Base-by-base conservation (phyloP, 2,329 filamentous ascomycete species). In the Trichoderma koningiopsis region DNA sequence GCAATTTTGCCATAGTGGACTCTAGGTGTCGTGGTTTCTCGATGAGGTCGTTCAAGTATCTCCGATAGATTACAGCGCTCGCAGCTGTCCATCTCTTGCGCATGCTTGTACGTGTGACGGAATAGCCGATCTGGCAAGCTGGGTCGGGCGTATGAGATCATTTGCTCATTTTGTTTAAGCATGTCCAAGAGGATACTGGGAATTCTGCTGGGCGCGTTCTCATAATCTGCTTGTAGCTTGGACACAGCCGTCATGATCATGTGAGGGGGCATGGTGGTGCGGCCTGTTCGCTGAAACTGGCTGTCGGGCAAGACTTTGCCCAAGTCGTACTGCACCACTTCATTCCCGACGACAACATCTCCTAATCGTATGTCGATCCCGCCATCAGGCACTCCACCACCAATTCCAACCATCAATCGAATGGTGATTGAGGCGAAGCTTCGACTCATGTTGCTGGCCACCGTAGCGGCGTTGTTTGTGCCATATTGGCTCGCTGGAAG, bases 381-480 rank as follows among this genome's bases (percentile, higher is more conserved):
- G 74, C 72, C 68, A 74, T 72, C 27, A 73, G 52, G 4, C 68
- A 47, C 22, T 71, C 65, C 59, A 16, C 59, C 59, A 19, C 59
- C 59, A 7, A 62, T 62, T 33, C 59, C 59, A 52, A 62, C 59
- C 59, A 62, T 62, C 19, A 62, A 35, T 62, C 59, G 40, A 62
- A 31, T 47, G 2, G 68, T 40, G 14, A 74, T 70, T 4, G 77
- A 76, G 0, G 75, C 72, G 68, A 81, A 81, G 31, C 66, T 76
- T 22, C 69, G 62, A 24, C 74, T 49, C 75, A 82, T 78, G 47
- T 78, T 72, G 59, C 58, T 71, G 11, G 76, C 78, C 1, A 81
- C 76, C 0, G 55, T 67, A 8, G 77, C 72, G 7, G 79, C 79
- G 11, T 77, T 75, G 16, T 57, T 70, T 16, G 65, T 77, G 4